phyloP scores from a whole-genome alignment of 306 rosid species.

The Quercus aquifolioides region DNA sequence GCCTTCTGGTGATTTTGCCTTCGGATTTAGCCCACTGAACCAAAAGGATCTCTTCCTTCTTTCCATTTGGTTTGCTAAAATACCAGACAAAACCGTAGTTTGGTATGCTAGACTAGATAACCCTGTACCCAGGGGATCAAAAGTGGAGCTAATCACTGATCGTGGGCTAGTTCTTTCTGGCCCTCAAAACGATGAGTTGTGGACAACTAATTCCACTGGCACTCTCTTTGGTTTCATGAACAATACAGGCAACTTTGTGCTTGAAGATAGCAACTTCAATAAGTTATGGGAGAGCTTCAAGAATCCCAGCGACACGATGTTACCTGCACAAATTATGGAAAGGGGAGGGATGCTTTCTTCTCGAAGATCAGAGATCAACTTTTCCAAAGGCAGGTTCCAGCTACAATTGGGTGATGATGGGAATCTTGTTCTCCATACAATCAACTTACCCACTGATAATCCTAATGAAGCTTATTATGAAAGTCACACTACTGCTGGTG shows the following conservation, averaged over 20 bases:
- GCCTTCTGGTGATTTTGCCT: conserved; percentile 57
- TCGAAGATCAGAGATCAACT: conserved; percentile 18
- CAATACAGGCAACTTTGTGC: conserved; percentile 47
- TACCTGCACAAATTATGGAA: conserved; percentile 42
- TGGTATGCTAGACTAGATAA: conserved; percentile 43
- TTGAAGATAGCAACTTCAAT: neutral
- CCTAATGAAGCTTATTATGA: conserved; percentile 26
- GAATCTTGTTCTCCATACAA: conserved; percentile 30
- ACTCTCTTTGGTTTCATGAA: conserved; percentile 15
- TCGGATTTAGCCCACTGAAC: conserved; percentile 40
- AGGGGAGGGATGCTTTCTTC: conserved; percentile 32
- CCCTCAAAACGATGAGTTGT: conserved; percentile 19
- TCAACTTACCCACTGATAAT: conserved; percentile 27
- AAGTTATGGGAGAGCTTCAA: conserved; percentile 48
- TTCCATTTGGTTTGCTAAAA: conserved; percentile 49
- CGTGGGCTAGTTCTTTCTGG: conserved; percentile 34
- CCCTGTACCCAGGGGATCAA: conserved; percentile 42
- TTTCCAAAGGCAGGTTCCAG: conserved; percentile 38
- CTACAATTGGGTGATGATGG: conserved; percentile 34
- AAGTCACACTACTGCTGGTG: neutral
- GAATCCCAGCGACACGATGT: conserved; percentile 35
- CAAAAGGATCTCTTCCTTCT: conserved; percentile 29
- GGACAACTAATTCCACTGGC: conserved; percentile 3
- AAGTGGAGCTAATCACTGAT: conserved; percentile 22
- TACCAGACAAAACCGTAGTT: conserved; percentile 34